These are phyloP conservation scores for Kluyveromyces sp. DNA, from an alignment of 1,139 yeast genomes.

Conservation along the genomic window DNA sequence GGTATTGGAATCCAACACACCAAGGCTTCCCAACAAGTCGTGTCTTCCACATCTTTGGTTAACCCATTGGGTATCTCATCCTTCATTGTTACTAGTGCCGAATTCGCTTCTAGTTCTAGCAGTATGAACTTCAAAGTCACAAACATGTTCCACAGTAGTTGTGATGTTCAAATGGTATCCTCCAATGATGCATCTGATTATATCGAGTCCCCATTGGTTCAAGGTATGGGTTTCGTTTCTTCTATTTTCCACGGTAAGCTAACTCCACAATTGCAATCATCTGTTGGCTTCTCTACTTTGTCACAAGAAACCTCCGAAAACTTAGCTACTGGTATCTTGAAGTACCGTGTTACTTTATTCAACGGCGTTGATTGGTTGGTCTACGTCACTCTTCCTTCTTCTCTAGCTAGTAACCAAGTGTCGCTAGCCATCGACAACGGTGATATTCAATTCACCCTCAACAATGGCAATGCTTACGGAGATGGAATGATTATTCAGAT, in stretches of 20 bases:
- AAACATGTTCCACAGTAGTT: constrained; percentile 52
- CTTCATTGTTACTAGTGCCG: constrained; percentile 49
- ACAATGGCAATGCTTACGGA: neutral
- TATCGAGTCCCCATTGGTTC: constrained; percentile 40
- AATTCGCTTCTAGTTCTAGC: constrained; percentile 15
- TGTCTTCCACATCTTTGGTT: constrained; percentile 37
- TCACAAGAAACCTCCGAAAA: constrained; percentile 37
- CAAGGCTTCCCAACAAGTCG: constrained; percentile 37
- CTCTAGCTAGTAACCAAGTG: constrained; percentile 32
- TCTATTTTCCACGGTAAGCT: constrained; percentile 54
- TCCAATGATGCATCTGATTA: constrained; percentile 20
- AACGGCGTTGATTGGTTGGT: constrained; percentile 50
- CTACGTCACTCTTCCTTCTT: constrained; percentile 46
- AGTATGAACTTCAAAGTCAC: constrained; percentile 34
- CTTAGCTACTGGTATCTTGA: constrained; percentile 37
- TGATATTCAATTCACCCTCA: constrained; percentile 34
- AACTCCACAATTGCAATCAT: constrained; percentile 46
- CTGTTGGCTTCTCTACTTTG: constrained; percentile 44
- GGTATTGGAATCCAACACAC: constrained; percentile 61
- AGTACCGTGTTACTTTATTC: constrained; percentile 49
- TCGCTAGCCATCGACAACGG: constrained; percentile 35
- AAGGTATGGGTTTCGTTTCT: constrained; percentile 77
- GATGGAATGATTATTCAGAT: constrained; percentile 56
- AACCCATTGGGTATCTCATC: constrained; percentile 49
- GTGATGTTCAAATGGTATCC: constrained; percentile 37